A percentile compares a stretch with the other conserved stretches of the same genome.
Evolutionary conservation across 2,329 filamentous ascomycete species (phyloP).

Genomic region (Claviceps sp.): DNA sequence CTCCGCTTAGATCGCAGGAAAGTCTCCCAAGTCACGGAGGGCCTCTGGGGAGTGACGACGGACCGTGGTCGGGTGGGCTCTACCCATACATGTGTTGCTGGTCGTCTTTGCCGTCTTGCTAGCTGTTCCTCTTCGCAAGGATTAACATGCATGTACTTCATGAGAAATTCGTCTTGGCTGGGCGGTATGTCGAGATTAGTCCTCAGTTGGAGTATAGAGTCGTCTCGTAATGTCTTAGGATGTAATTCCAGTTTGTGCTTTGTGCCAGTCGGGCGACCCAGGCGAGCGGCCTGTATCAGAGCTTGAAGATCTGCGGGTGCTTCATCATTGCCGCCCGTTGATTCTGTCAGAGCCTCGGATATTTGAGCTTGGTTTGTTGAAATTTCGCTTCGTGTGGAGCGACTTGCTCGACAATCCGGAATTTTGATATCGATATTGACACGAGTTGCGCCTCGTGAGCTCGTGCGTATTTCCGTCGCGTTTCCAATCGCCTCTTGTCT

Average conservation of each 20-base stretch:
- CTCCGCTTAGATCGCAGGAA: conserved; percentile 14
- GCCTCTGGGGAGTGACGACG: conserved; percentile 4
- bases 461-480: conserved; percentile 10
- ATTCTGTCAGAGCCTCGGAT: neutral
- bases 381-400: conserved; percentile 4
- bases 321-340: conserved; percentile 4
- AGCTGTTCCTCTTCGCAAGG: conserved; percentile 4
- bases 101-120: conserved; percentile 5
- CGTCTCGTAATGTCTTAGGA: conserved; percentile 25
- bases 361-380: neutral
- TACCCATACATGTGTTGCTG: conserved; percentile 9
- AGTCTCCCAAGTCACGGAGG: conserved; percentile 11
- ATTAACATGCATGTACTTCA: conserved; percentile 13
- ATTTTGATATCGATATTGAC: neutral
- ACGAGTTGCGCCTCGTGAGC: conserved; percentile 6
- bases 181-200: conserved; percentile 20
- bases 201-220: conserved; percentile 21
- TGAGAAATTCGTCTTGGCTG: conserved; percentile 24
- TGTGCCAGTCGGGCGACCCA: conserved; percentile 10
- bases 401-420: conserved; percentile 2
- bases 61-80: conserved; percentile 10
- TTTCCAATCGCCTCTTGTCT: conserved; percentile 11
- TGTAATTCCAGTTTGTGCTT: conserved; percentile 26
- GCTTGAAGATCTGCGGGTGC: conserved; percentile 16
- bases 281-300: conserved; percentile 19